Percentiles rank a stretch among this genome's conserved stretches.
phyloP scores from a whole-genome alignment of 2,329 filamentous ascomycete species.

The Chrysoporthe cubensis region DNA sequence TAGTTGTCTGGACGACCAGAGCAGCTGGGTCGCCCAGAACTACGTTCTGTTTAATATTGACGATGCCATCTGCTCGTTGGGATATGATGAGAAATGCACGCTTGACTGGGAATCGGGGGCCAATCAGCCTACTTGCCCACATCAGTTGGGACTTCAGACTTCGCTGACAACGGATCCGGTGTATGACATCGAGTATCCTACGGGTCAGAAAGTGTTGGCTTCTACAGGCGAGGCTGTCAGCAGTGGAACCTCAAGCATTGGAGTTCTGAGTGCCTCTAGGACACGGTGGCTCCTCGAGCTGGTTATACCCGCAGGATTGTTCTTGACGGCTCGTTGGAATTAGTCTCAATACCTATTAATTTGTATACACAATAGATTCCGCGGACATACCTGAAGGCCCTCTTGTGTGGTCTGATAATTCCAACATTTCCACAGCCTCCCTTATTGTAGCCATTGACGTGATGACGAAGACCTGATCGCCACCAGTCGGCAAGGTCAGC shows the following conservation, averaged over 20 bases:
- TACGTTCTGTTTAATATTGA: slow-evolving; percentile 55
- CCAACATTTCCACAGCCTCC: too few species aligned
- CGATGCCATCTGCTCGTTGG: slow-evolving; percentile 51
- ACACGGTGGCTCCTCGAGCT: background rate
- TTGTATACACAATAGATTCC: background rate
- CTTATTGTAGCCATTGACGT: too few species aligned
- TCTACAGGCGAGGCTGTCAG: slow-evolving; percentile 27
- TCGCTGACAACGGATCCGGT: slow-evolving; percentile 45
- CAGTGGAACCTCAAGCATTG: background rate
- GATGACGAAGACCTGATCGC: too few species aligned
- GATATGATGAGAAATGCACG: slow-evolving; percentile 50
- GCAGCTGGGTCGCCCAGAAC: slow-evolving; percentile 53
- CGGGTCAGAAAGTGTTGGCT: slow-evolving; percentile 46
- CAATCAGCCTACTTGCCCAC: slow-evolving; percentile 51
- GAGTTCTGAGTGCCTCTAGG: background rate
- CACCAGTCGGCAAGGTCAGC: too few species aligned
- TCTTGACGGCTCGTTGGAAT: background rate
- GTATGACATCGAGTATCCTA: slow-evolving; percentile 52
- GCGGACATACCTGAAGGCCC: background rate
- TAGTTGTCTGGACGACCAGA: slow-evolving; percentile 45
- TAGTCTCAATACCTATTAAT: background rate
- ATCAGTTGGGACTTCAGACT: slow-evolving; percentile 45
- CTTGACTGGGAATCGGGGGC: slow-evolving; percentile 45
- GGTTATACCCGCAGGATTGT: slow-evolving; percentile 1
- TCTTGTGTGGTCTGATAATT: background rate